A percentile compares a stretch with the other conserved stretches of the same genome.
phyloP scores from a whole-genome alignment of 192 early-diverging fungal genomes.

The Funneliformis mosseae region DNA sequence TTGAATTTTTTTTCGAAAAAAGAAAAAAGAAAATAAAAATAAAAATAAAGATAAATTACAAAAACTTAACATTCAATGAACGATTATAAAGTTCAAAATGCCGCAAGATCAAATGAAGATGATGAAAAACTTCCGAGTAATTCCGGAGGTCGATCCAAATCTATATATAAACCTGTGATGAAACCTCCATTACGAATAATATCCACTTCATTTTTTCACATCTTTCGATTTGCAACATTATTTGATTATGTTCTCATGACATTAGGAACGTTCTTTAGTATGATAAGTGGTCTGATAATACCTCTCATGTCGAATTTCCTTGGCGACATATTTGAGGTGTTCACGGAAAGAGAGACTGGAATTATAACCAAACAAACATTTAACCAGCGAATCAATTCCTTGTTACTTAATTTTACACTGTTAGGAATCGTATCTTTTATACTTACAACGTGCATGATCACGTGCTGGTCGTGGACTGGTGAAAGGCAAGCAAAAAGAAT shows the following conservation, averaged over 20 bases:
- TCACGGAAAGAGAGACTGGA: constrained; percentile 21
- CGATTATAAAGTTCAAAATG: too few species aligned
- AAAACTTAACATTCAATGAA: too few species aligned
- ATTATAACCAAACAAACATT: constrained; percentile 18
- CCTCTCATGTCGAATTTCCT: constrained; percentile 19
- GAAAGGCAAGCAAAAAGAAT: constrained; percentile 65
- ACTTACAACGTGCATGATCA: constrained; percentile 10
- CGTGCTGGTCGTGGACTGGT: constrained; percentile 42
- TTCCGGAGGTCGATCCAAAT: too few species aligned
- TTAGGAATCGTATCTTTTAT: constrained; percentile 47
- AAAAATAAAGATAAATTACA: too few species aligned
- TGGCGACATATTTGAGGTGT: constrained; percentile 17
- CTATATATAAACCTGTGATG: constrained; percentile 5
- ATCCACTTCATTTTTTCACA: constrained; percentile 23
- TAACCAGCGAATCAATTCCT: background rate
- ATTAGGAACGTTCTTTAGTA: constrained; percentile 19
- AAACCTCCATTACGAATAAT: background rate
- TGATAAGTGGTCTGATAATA: background rate
- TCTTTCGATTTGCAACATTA: constrained; percentile 23
- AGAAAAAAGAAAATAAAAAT: too few species aligned
- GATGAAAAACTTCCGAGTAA: too few species aligned
- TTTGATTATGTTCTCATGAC: constrained; percentile 28
- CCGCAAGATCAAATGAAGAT: too few species aligned
- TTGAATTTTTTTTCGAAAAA: too few species aligned
- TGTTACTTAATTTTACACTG: constrained; percentile 39